These are phyloP conservation scores for Elaeagnus macrophylla DNA, from an alignment of 306 rosid genomes.

Conservation along the genomic window DNA sequence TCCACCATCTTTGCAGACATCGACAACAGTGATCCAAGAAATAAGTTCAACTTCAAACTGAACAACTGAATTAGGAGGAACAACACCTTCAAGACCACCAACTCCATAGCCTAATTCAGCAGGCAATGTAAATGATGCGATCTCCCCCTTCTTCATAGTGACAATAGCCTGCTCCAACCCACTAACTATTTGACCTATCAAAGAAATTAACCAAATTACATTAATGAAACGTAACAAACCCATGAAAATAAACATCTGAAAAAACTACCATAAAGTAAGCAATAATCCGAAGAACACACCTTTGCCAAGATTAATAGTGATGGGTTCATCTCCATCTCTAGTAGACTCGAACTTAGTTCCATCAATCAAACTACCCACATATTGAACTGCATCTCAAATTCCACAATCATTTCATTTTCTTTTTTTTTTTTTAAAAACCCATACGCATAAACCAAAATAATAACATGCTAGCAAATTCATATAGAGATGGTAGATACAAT, in stretches of 20 bases:
- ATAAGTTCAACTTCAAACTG: slow-evolving; percentile 54
- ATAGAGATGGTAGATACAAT: background rate
- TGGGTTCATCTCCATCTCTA: slow-evolving; percentile 34
- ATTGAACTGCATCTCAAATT: slow-evolving; percentile 40
- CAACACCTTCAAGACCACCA: slow-evolving; percentile 1
- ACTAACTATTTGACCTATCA: slow-evolving; percentile 34
- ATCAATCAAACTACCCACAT: slow-evolving; percentile 36
- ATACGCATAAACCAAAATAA: background rate
- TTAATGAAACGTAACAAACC: background rate
- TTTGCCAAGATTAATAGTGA: slow-evolving; percentile 42
- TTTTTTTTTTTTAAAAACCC: too few species aligned
- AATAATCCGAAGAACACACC: slow-evolving; percentile 16
- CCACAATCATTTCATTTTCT: background rate
- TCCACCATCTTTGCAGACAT: slow-evolving; percentile 56
- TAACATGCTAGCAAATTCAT: background rate
- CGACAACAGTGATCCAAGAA: slow-evolving; percentile 51
- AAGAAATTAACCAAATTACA: slow-evolving; percentile 13
- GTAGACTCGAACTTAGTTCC: slow-evolving; percentile 45
- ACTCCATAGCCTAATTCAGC: slow-evolving; percentile 21
- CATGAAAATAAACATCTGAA: slow-evolving; percentile 2
- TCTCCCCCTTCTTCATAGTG: slow-evolving; percentile 59
- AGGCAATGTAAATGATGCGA: slow-evolving; percentile 46
- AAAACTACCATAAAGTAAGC: background rate
- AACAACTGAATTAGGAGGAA: slow-evolving; percentile 23
- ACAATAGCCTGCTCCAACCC: slow-evolving; percentile 46